These are phyloP conservation scores for Cladosporium sp. DNA, from an alignment of 2,329 filamentous ascomycete species.

Conservation along the genomic window DNA sequence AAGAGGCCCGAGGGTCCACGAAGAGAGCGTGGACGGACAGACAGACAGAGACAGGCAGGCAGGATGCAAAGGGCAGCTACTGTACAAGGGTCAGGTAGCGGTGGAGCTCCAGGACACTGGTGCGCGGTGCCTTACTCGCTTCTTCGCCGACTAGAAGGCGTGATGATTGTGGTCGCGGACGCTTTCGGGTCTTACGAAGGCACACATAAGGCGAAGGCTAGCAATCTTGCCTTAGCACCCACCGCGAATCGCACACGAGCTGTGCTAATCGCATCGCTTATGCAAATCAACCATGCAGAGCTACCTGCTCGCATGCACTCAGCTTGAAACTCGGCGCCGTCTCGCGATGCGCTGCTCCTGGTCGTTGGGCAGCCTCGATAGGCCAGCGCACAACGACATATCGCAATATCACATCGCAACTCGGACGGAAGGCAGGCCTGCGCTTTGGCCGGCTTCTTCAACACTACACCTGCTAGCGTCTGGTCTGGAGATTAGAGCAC, in stretches of 20 bases:
- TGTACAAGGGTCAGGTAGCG: background rate
- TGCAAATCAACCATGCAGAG: background rate
- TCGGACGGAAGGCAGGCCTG: conserved; percentile 2
- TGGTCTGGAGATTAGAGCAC: background rate
- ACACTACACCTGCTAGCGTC: conserved; percentile 5
- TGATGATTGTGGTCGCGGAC: background rate
- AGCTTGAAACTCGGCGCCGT: background rate
- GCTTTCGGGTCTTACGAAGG: conserved; percentile 1
- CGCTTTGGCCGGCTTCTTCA: conserved; percentile 10
- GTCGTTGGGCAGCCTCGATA: background rate
- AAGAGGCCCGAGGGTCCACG: background rate
- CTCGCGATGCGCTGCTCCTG: background rate
- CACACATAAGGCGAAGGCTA: background rate
- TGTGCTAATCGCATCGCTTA: background rate
- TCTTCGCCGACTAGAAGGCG: background rate
- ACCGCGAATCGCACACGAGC: background rate
- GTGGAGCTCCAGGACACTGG: background rate
- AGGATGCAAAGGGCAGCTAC: background rate
- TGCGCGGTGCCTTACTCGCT: conserved; percentile 6
- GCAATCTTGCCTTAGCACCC: background rate
- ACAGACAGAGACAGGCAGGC: background rate
- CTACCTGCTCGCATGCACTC: background rate
- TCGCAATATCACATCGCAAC: conserved; percentile 11
- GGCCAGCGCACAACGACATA: conserved; percentile 7
- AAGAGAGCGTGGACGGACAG: background rate